Evolutionary conservation across 2,329 filamentous ascomycete species (phyloP).

Genomic region (Penicillium sp.): DNA sequence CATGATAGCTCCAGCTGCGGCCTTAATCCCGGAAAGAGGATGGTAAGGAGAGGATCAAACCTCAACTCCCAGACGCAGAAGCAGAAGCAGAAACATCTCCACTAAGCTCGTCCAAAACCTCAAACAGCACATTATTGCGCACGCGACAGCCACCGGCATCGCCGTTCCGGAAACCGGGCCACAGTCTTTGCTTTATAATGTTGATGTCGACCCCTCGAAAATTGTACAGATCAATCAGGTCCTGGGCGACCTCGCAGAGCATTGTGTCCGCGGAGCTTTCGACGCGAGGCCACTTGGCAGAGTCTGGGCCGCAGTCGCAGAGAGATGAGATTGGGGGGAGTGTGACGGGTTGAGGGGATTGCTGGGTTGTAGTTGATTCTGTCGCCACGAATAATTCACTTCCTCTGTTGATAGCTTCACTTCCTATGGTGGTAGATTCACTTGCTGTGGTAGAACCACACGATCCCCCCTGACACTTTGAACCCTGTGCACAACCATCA

Average conservation of each 20-base stretch:
- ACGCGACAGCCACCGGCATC: constrained; percentile 34
- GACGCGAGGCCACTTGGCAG: constrained; percentile 18
- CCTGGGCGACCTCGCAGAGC: constrained; percentile 36
- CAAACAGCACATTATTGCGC: constrained; percentile 40
- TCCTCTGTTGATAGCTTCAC: background rate
- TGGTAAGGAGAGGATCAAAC: background rate
- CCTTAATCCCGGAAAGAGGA: background rate
- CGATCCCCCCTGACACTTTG: background rate
- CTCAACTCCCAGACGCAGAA: constrained; percentile 12
- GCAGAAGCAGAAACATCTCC: constrained; percentile 4
- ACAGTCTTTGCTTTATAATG: constrained; percentile 32
- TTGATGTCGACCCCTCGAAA: constrained; percentile 31
- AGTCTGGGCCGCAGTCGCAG: constrained; percentile 12
- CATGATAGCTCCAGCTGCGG: background rate
- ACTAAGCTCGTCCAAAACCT: constrained; percentile 38
- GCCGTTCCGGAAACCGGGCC: constrained; percentile 29
- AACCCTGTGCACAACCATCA: background rate
- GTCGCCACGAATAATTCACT: background rate
- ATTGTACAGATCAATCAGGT: constrained; percentile 36
- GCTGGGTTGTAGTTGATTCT: background rate
- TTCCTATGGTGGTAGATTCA: background rate
- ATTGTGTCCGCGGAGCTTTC: constrained; percentile 31
- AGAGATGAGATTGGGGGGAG: constrained; percentile 11
- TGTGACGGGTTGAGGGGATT: constrained; percentile 1
- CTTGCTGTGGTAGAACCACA: too few relatives aligned